Base-by-base conservation (phyloP, 345 rosid species). In the Abelmoschus esculentus region DNA sequence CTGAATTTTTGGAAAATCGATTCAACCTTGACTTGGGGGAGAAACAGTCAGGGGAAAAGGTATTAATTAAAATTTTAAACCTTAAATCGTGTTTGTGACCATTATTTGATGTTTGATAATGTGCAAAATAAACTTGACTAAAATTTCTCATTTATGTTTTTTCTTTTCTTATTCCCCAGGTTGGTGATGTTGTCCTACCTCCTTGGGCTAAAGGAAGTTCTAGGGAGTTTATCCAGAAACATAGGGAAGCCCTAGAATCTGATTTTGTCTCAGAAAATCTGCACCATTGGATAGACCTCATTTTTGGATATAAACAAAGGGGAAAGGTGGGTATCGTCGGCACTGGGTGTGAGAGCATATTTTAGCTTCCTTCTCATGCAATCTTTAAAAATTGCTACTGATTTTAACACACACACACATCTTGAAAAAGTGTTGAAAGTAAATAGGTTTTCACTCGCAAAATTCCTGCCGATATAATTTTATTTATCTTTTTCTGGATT, bases 31-130 rank as follows among this genome's bases (percentile, higher is more conserved):
- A 92, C 77, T 84, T 95, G 85, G 99, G 99, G 67, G 93, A 87
- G 81, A 95, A 92, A 80, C 99, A 92, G 70, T 92, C 98, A 1
- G 99, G 99, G 81, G 99, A 95, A 80, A 87, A 95, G 99, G 98
- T 95, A 59, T 72, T 61, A 18, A 32, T 71, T 73, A 60, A 55
- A 73, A 22, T 57, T 66, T 31, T 3, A 8, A 31, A 40, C 36
- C 18, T 69, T 73, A 13, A 69, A 6, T 13, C 36, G 13, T 49
- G 65, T 26, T 29, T 47, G 6, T 62, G 49, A 46, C 32, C 47
- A 46, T 61, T n/a, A 17, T 13, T 8, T 67, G 31, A 17, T 66
- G 57, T 44, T 77, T 55, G 49, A 61, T 69, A 32, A 72, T 74
- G 31, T 58, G 59, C 69, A 26, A 28, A 53, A 31, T 11, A 22